Percentiles rank a stretch among this genome's conserved stretches.
phyloP scores from a whole-genome alignment of 495 filamentous ascomycete species.

The Hypoxylon perforatum region DNA sequence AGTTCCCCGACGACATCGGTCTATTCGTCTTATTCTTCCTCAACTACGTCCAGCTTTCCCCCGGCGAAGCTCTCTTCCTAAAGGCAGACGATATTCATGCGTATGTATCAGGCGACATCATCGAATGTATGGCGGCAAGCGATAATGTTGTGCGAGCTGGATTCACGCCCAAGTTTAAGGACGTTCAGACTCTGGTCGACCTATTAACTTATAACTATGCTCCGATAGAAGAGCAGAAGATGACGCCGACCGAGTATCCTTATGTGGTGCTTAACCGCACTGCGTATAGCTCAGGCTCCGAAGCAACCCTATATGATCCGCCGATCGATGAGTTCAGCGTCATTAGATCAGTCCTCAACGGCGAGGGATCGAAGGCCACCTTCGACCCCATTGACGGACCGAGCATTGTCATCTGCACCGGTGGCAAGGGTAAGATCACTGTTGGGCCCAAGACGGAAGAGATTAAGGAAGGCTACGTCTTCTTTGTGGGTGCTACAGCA shows the following conservation, averaged over 20 bases:
- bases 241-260: constrained; percentile 83
- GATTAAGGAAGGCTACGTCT: constrained; percentile 83
- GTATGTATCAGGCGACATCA: constrained; percentile 94
- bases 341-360: constrained; percentile 79
- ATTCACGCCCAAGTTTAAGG: constrained; percentile 98
- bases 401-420: constrained; percentile 90
- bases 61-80: constrained; percentile 95
- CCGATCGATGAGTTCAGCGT: constrained; percentile 98
- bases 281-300: constrained; percentile 79
- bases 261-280: constrained; percentile 80
- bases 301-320: constrained; percentile 83
- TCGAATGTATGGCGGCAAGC: constrained; percentile 98
- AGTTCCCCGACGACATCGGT: constrained; percentile 61
- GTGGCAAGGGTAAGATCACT: constrained; percentile 80
- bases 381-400: constrained; percentile 90
- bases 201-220: constrained; percentile 97
- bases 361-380: constrained; percentile 78
- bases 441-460: constrained; percentile 79
- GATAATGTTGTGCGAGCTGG: constrained; percentile 98
- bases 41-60: constrained; percentile 68
- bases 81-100: constrained; percentile 97
- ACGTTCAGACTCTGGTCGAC: constrained; percentile 86
- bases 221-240: constrained; percentile 93
- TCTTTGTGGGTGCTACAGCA: constrained; percentile 92
- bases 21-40: constrained; percentile 65